Conservation (phyloP, 495 filamentous ascomycete genomes). For the Friedmanniomyces simplex region DNA sequence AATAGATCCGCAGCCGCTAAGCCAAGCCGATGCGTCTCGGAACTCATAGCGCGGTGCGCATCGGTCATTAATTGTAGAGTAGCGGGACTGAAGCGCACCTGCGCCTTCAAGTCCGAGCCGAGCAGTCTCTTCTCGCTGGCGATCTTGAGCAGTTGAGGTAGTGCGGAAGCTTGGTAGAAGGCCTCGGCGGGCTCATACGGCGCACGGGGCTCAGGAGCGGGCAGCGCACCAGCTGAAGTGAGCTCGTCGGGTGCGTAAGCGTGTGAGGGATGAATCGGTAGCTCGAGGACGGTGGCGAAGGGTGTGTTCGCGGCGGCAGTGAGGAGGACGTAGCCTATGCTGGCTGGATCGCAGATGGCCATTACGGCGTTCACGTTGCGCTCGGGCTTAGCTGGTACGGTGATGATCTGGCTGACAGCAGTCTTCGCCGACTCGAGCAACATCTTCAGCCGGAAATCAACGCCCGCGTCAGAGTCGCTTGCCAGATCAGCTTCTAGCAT, state of each 20-base stretch:
- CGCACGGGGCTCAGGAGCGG: slow-evolving; percentile 42
- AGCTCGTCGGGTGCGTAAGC: slow-evolving; percentile 10
- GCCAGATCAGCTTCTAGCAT: slow-evolving; percentile 66
- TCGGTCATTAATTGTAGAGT: slow-evolving; percentile 67
- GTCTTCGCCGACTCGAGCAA: slow-evolving; percentile 54
- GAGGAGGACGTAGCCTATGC: slow-evolving; percentile 67
- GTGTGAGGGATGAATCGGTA: slow-evolving; percentile 37
- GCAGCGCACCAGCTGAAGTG: not conserved
- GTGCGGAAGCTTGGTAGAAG: slow-evolving; percentile 48
- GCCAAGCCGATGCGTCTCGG: slow-evolving; percentile 62
- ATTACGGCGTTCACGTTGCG: slow-evolving; percentile 40
- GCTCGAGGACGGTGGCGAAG: slow-evolving; percentile 55
- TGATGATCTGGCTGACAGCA: slow-evolving; percentile 47
- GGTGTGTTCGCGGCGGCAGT: slow-evolving; percentile 55
- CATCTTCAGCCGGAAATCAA: slow-evolving; percentile 61
- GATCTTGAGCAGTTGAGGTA: slow-evolving; percentile 53
- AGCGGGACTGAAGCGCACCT: slow-evolving; percentile 61
- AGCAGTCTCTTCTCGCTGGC: slow-evolving; percentile 48
- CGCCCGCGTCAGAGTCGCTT: slow-evolving; percentile 51
- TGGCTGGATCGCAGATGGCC: slow-evolving; percentile 58
- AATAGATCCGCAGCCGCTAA: slow-evolving; percentile 73
- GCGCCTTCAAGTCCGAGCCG: slow-evolving; percentile 53
- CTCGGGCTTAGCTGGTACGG: slow-evolving; percentile 31
- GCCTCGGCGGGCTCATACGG: slow-evolving; percentile 59
- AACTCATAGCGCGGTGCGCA: slow-evolving; percentile 62